These are phyloP conservation scores for Cercophora sp. DNA, from an alignment of 495 filamentous ascomycete species.

Conservation along the genomic window DNA sequence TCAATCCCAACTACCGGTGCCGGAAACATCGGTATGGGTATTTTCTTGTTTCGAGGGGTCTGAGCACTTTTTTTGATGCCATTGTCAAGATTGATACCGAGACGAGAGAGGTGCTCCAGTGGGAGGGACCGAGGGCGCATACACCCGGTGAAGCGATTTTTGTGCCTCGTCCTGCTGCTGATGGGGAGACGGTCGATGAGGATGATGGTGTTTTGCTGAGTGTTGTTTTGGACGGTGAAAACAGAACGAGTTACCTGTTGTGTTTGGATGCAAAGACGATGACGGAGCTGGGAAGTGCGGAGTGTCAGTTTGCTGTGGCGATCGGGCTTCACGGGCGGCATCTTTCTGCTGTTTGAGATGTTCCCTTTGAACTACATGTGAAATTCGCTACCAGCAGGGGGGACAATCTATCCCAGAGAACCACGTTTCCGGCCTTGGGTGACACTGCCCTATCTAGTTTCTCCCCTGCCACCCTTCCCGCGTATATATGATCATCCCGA, in stretches of 20 bases:
- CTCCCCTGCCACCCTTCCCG: too few species aligned
- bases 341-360: constrained; percentile 3
- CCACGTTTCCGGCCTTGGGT: too few species aligned
- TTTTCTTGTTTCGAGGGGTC: constrained; percentile 50
- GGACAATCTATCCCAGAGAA: too few species aligned
- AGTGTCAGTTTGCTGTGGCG: constrained; percentile 55
- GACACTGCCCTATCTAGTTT: too few species aligned
- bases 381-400: too few species aligned
- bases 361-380: too few species aligned
- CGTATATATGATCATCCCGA: too few species aligned
- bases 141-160: constrained; percentile 75
- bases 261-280: constrained; percentile 63
- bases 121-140: constrained; percentile 55
- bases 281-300: constrained; percentile 62
- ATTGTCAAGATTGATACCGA: constrained; percentile 65
- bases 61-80: constrained; percentile 59
- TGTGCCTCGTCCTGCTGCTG: constrained; percentile 45
- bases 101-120: constrained; percentile 46
- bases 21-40: constrained; percentile 63
- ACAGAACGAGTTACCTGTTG: constrained; percentile 63
- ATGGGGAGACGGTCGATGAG: constrained; percentile 37
- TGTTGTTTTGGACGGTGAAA: constrained; percentile 64
- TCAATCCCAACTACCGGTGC: constrained; percentile 57
- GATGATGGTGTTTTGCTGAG: constrained; percentile 72
- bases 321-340: constrained; percentile 74